Evolutionary conservation across 2,329 filamentous ascomycete genomes (phyloP), one percentile per base, ranked within the genome.

Genomic region (Coniochaeta ligniaria): DNA sequence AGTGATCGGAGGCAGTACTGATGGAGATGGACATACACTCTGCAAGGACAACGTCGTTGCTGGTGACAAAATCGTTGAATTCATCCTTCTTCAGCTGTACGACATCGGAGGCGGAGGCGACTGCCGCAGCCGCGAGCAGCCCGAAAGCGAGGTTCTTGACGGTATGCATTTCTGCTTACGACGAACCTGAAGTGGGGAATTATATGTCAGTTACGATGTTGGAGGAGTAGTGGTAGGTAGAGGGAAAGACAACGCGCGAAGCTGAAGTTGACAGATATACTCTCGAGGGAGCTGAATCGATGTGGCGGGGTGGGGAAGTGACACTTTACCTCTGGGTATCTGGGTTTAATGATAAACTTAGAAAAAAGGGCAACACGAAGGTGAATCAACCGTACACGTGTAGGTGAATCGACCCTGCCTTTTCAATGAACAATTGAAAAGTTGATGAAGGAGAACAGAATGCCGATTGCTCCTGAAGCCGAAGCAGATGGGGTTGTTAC

Each of bases 31-130:
- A 58, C 89, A 78, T 82, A 94, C 91, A 99, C 81, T 99, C 93
- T 69, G 92, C 92, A 64, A 99, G 88, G 60, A 97, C 94, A 61
- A 99, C 84, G 69, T 92, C 87, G 75, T 98, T 90, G 69, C 86
- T 78, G 75, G 89, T 89, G 73, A 99, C 80, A 76, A 97, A 99
- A 63, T 88, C 84, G 68, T 90, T 83, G 76, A 99, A 99, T 66
- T 84, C 91, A 72, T 94, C 91, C 76, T 88, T 88, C 76, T 90
- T 96, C 66, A 99, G 82, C 68, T 91, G 86, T 70, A 86, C 77
- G 66, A 99, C 95, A 74, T 98, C 92, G 55, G 92, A 96, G 57
- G 87, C 83, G 64, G 84, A 80, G 68, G 84, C 87, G 66, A 81
- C 75, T 66, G 81, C 80, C 63, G 83, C 81, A 62, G 80, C 75